phyloP scores from a whole-genome alignment of 768 basidiomycete genomes.

The Russula sp. region DNA sequence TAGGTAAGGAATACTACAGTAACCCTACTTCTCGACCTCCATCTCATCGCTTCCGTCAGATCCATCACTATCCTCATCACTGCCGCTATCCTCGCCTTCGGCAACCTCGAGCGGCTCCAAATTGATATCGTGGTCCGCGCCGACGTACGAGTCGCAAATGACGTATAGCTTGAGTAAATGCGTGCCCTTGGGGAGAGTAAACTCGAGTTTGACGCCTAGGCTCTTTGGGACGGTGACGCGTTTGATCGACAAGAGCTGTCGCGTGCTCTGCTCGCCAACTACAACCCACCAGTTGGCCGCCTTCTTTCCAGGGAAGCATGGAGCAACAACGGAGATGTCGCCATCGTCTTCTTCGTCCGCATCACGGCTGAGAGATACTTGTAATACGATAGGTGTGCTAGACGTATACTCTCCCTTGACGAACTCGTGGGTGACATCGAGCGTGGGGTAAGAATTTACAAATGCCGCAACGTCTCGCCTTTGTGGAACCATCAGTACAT shows the following conservation, averaged over 20 bases:
- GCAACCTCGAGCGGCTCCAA: conserved; percentile 82
- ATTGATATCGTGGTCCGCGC: conserved; percentile 88
- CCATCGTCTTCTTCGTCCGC: conserved; percentile 59
- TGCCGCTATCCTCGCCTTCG: conserved; percentile 85
- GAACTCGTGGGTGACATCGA: conserved; percentile 87
- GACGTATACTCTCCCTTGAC: conserved; percentile 85
- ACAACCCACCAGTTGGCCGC: conserved; percentile 98
- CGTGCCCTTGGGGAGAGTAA: conserved; percentile 79
- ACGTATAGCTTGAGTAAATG: conserved; percentile 84
- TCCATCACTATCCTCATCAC: conserved; percentile 51
- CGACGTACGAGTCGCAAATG: conserved; percentile 89
- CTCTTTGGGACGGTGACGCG: conserved; percentile 75
- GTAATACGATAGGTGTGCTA: conserved; percentile 75
- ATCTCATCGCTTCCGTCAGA: conserved; percentile 58
- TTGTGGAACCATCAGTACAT: conserved; percentile 29
- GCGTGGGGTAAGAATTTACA: conserved; percentile 95
- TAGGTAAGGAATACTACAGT: not conserved
- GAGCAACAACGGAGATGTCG: conserved; percentile 86
- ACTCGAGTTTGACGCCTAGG: conserved; percentile 84
- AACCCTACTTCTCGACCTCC: conserved; percentile 42
- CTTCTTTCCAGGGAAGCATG: conserved; percentile 88
- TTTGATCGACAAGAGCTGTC: conserved; percentile 82
- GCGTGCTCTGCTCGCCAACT: conserved; percentile 76
- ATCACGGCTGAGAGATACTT: conserved; percentile 78
- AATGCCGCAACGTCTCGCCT: conserved; percentile 95